Evolutionary conservation across 2,329 filamentous ascomycete species (phyloP).

Genomic region (Tolypocladium tropicale): DNA sequence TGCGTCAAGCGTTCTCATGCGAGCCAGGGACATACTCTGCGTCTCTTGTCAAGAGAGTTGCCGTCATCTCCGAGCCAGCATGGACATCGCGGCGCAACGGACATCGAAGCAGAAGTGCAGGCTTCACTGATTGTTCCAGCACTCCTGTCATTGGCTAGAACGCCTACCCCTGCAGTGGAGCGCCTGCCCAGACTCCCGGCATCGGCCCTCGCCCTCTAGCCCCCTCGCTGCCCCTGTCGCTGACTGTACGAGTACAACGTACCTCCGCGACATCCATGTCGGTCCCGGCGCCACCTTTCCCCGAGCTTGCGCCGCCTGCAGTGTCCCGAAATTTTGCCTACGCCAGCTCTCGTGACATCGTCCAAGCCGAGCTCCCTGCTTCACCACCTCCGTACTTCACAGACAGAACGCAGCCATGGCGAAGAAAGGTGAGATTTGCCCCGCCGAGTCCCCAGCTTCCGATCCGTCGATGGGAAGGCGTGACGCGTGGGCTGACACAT

Average conservation of each 20-base stretch:
- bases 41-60: too few relatives aligned
- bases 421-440: slow-evolving; percentile 12
- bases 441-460: neutral
- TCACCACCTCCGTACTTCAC: neutral
- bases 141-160: neutral
- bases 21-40: neutral
- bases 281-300: slow-evolving; percentile 7
- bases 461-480: neutral
- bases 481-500: neutral
- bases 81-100: too few relatives aligned
- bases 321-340: slow-evolving; percentile 4
- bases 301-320: slow-evolving; percentile 1
- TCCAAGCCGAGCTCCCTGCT: neutral
- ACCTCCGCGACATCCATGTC: neutral
- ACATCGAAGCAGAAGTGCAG: neutral
- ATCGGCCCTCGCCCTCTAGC: neutral
- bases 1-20: neutral
- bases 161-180: too few relatives aligned
- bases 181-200: neutral
- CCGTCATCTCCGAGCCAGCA: too few relatives aligned
- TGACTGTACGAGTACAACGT: too few relatives aligned
- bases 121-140: neutral
- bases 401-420: slow-evolving; percentile 9
- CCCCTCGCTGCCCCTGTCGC: neutral
- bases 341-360: slow-evolving; percentile 1